These are phyloP conservation scores for Rhodotorula toruloides DNA, from an alignment of 768 basidiomycete species.

Conservation along the genomic window DNA sequence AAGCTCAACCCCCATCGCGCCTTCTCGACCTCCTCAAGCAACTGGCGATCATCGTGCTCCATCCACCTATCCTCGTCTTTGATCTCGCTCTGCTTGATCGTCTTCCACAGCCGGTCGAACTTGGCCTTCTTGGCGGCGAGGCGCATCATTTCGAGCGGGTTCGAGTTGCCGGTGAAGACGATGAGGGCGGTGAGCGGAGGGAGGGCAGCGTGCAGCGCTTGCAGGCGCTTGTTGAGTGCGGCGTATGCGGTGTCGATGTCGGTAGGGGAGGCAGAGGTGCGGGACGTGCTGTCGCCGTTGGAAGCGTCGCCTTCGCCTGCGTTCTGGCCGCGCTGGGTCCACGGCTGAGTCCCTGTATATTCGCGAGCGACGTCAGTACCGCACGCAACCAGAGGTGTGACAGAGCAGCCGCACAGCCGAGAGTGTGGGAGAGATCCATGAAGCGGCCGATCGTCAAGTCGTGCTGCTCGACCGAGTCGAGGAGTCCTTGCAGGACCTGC, in stretches of 20 bases:
- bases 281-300: conserved; percentile 38
- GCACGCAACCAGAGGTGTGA: neutral
- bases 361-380: accelerated
- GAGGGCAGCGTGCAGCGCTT: conserved; percentile 60
- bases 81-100: conserved; percentile 52
- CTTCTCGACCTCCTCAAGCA: conserved; percentile 73
- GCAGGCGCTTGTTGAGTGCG: conserved; percentile 60
- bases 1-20: conserved; percentile 80
- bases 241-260: conserved; percentile 47
- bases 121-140: conserved; percentile 64
- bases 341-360: conserved; percentile 38
- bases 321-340: neutral
- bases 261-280: conserved; percentile 7
- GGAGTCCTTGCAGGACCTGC: conserved; percentile 57
- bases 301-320: neutral
- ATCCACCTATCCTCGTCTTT: conserved; percentile 66
- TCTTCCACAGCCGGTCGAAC: conserved; percentile 57
- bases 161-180: conserved; percentile 80
- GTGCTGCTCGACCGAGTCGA: conserved; percentile 59
- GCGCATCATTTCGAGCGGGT: conserved; percentile 72
- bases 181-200: conserved; percentile 76
- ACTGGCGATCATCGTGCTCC: conserved; percentile 63
- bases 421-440: conserved; percentile 68
- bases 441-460: conserved; percentile 80
- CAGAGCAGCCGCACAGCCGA: conserved; percentile 61